A percentile compares a stretch with the other conserved stretches of the same genome.
Conservation (phyloP, 2,329 filamentous ascomycete species). For the Monosporascus sp. region DNA sequence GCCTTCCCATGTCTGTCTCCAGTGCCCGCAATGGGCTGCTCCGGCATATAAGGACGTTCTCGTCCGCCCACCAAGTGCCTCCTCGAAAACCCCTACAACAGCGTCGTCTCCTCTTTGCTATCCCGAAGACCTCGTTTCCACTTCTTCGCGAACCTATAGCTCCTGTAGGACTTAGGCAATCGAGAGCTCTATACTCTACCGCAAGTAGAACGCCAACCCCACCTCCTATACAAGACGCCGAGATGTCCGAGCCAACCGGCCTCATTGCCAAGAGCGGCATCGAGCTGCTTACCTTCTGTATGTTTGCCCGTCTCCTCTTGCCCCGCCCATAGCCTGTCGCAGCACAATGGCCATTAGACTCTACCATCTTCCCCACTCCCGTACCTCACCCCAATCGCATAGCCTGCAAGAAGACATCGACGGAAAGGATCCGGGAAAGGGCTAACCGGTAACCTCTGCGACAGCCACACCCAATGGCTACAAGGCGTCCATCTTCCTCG, state of each 20-base stretch:
- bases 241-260: constrained; percentile 43
- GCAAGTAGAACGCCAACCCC: constrained; percentile 4
- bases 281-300: constrained; percentile 55
- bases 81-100: neutral
- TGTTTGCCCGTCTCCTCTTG: constrained; percentile 1
- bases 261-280: constrained; percentile 58
- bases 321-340: neutral
- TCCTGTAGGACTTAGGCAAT: neutral
- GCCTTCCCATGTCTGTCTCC: constrained; percentile 9
- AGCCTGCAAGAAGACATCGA: too few species aligned
- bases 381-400: too few species aligned
- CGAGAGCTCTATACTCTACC: constrained; percentile 11
- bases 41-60: constrained; percentile 17
- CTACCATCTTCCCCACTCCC: constrained; percentile 2
- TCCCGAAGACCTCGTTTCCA: neutral
- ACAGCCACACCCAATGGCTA: constrained; percentile 46
- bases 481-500: constrained; percentile 57
- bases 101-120: neutral
- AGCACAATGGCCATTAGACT: neutral
- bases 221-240: constrained; percentile 7
- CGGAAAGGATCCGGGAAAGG: neutral
- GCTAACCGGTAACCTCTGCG: neutral
- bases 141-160: neutral
- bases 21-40: constrained; percentile 5
- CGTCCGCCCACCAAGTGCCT: constrained; percentile 6